A percentile compares a stretch with the other conserved stretches of the same genome.
Conservation (phyloP, 441 rosid genomes). For the Dalechampia spathulata region DNA sequence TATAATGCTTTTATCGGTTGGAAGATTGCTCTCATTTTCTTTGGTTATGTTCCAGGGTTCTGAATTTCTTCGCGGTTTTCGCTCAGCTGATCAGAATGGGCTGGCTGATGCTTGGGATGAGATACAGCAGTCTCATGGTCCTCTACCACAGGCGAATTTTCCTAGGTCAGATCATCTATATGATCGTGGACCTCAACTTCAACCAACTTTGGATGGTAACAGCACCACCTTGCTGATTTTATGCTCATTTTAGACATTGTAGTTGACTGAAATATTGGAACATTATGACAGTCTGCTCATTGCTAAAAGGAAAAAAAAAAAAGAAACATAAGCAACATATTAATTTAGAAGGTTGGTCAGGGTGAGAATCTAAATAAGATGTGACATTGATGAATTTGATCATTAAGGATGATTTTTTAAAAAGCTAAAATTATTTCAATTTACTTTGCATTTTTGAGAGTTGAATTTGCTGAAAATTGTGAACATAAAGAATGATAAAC, state of each 20-base stretch:
- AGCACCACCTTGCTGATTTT: background rate
- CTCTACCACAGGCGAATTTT: constrained; percentile 21
- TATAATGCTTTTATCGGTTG: background rate
- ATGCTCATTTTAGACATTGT: background rate
- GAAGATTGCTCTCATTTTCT: background rate
- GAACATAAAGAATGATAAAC: background rate
- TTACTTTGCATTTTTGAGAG: background rate
- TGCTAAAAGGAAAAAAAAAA: background rate
- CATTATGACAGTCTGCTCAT: background rate
- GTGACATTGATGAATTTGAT: background rate
- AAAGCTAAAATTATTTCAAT: background rate
- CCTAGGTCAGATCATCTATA: constrained; percentile 33
- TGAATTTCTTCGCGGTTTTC: constrained; percentile 64
- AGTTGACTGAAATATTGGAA: background rate
- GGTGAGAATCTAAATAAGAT: background rate
- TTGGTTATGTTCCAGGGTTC: constrained; percentile 41
- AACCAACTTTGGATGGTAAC: constrained; percentile 60
- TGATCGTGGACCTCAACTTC: constrained; percentile 34
- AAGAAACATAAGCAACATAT: too few species aligned
- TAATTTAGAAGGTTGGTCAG: background rate
- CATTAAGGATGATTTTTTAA: background rate
- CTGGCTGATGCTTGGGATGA: constrained; percentile 81
- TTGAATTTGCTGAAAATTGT: background rate
- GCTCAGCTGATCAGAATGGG: constrained; percentile 59
- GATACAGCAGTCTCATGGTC: constrained; percentile 30